phyloP scores from a whole-genome alignment of 305 asterid genomes.

The Fraxinus velutina region DNA sequence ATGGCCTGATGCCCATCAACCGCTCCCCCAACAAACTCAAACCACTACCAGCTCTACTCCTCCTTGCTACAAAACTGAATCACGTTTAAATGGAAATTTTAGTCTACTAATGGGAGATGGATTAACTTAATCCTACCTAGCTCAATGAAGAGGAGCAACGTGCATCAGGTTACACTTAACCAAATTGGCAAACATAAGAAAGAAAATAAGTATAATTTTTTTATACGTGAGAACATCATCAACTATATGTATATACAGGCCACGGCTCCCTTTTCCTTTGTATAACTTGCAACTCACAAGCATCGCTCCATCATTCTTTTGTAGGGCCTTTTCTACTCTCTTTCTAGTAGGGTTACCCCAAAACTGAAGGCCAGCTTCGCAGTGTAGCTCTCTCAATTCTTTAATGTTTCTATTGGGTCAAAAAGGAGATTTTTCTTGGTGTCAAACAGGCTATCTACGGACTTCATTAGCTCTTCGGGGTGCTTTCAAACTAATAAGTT shows the following conservation, averaged over 20 bases:
- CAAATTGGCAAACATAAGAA: neutral
- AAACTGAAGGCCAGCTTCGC: neutral
- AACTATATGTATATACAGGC: neutral
- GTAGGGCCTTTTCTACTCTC: neutral
- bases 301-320: neutral
- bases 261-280: neutral
- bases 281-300: neutral
- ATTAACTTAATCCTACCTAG: neutral
- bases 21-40: neutral
- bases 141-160: neutral
- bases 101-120: neutral
- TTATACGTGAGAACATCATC: neutral
- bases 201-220: neutral
- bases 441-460: neutral
- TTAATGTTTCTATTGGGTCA: neutral
- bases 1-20: neutral
- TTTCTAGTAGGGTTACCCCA: neutral
- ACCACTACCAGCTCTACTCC: neutral
- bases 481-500: neutral
- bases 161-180: neutral
- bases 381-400: neutral
- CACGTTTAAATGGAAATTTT: neutral
- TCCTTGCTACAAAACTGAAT: neutral
- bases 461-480: neutral
- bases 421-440: neutral